phyloP scores from a whole-genome alignment of 2,329 filamentous ascomycete genomes.

The Colletotrichum karsti region DNA sequence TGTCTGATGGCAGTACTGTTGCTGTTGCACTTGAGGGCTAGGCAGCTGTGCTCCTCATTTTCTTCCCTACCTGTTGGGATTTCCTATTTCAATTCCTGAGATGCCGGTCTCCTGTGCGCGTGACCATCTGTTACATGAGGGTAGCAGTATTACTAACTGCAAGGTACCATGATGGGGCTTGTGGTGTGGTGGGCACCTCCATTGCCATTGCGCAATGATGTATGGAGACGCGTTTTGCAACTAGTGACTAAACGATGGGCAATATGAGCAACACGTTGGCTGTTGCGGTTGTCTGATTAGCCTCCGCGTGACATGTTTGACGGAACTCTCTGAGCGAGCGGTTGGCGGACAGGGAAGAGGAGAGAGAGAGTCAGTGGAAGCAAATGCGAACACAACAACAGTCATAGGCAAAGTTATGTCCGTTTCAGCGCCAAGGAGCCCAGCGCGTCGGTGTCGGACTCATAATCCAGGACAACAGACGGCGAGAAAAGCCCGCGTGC shows the following conservation, averaged over 20 bases:
- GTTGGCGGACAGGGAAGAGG: neutral
- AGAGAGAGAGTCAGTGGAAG: neutral
- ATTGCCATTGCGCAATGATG: neutral
- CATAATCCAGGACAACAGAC: neutral
- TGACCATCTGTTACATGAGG: neutral
- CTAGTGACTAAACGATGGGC: neutral
- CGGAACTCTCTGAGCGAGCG: neutral
- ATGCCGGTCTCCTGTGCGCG: neutral
- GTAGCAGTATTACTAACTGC: neutral
- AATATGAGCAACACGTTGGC: neutral
- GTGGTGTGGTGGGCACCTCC: no score
- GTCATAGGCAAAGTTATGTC: neutral
- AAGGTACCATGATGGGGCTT: neutral
- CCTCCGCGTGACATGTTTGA: neutral
- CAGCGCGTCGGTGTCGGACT: neutral
- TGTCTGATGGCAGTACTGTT: neutral
- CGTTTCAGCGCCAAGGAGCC: neutral
- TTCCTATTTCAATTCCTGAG: neutral
- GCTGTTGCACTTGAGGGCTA: neutral
- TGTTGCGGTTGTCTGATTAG: neutral
- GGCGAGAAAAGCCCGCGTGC: neutral
- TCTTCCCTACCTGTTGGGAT: neutral
- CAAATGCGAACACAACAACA: no score
- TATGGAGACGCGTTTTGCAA: constrained; percentile 1
- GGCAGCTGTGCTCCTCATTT: neutral